Base-by-base conservation (phyloP, 2,329 filamentous ascomycete species). In the Metarhizium robertsii region DNA sequence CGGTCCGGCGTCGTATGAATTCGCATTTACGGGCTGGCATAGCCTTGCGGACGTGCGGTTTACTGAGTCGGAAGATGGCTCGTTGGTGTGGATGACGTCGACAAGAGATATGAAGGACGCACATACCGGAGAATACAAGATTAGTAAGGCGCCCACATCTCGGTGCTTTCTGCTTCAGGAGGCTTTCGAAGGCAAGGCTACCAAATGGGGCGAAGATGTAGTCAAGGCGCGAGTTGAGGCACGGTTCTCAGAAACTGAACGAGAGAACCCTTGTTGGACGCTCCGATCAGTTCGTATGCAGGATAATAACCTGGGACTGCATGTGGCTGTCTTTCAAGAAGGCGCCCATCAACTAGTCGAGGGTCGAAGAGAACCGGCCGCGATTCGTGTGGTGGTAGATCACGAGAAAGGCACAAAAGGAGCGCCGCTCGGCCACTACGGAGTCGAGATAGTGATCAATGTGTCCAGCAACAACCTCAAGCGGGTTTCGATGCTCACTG, bases 201-300 rank as follows among this genome's bases (percentile, higher is more conserved):
- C 78, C 18, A 88, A 86, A 58, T 85, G 90, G 71, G 84, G 84
- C 32, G 92, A 97, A 70, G 94, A 97, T 60, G 78, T 96, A 13
- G 83, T 85, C 50, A 95, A 92, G 71, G 91, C 92, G 8, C 84
- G 86, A 60, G 84, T 96, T 14, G 92, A 96, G 70, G 87, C 85
- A 6, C 83, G 92, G 11, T 96, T 95, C 64, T 75, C 88, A 0
- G 91, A 96, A 67, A 69, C 75, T n/a, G 90, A 96, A 72, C 83
- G 92, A 57, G 90, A 96, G 68, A 82, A 86, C 57, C 79, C 85
- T 16, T 84, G 81, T 62, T 96, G 90, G 91, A 88, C 88, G 36
- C 79, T 95, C 36, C 83, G 90, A 42, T 87, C 85, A 20, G 79
- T 83, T 14, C 81, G 79, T 57, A 79, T 84, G 67, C 77, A 79